phyloP scores from a whole-genome alignment of 305 asterid genomes.

The Solanum hybrid region DNA sequence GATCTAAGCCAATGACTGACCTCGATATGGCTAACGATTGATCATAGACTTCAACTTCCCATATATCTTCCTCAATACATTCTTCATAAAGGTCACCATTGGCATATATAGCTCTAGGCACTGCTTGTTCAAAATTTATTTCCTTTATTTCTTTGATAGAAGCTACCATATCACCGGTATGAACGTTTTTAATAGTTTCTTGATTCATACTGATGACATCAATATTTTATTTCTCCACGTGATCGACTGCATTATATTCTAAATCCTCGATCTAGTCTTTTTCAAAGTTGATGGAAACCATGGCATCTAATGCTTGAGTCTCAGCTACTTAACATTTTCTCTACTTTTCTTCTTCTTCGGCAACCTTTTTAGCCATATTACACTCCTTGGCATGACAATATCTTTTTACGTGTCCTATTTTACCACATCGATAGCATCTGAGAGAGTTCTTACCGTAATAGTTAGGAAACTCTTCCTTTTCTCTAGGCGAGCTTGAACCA shows the following conservation, averaged over 20 bases:
- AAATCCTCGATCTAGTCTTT: not conserved
- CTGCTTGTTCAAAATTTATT: not conserved
- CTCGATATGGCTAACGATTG: not conserved
- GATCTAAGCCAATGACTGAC: not conserved
- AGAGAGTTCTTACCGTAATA: not conserved
- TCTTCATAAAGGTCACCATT: not conserved
- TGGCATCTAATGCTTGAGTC: not conserved
- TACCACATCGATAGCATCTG: not conserved
- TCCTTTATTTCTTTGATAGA: not conserved
- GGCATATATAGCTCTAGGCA: not conserved
- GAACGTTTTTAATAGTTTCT: not conserved
- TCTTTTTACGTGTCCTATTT: not conserved
- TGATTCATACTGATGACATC: not conserved
- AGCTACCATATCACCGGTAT: not conserved
- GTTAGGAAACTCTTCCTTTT: not conserved
- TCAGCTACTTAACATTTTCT: not conserved
- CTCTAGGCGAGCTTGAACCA: not conserved
- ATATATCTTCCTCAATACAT: not conserved
- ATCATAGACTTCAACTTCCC: not conserved
- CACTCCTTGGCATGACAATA: not conserved
- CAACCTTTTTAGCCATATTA: not conserved
- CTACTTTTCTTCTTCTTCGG: not conserved
- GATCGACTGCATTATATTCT: not conserved
- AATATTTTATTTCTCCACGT: not conserved
- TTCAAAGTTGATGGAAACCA: not conserved